phyloP scores from a whole-genome alignment of 768 basidiomycete species.

The Collybia nuda region DNA sequence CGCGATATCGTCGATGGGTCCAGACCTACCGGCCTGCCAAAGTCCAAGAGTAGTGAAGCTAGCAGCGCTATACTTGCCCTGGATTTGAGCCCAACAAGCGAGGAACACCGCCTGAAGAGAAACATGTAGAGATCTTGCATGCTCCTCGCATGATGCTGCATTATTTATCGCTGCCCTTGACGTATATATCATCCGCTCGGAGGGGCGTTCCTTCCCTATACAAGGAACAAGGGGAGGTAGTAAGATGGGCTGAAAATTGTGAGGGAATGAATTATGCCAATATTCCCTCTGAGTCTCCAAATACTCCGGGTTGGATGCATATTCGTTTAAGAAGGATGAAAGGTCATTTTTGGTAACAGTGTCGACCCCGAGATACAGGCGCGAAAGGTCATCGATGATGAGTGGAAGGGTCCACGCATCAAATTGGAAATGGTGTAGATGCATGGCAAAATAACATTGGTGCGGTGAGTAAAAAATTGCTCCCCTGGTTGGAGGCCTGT shows the following conservation, averaged over 20 bases:
- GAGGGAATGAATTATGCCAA: conserved; percentile 33
- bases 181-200: conserved; percentile 14
- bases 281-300: conserved; percentile 27
- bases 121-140: conserved; percentile 34
- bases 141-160: conserved; percentile 34
- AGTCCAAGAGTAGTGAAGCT: conserved; percentile 37
- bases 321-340: conserved; percentile 25
- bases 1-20: conserved; percentile 29
- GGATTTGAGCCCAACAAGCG: conserved; percentile 42
- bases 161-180: conserved; percentile 12
- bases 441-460: conserved; percentile 22
- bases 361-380: conserved; percentile 27
- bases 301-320: conserved; percentile 15
- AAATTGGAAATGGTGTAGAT: conserved; percentile 50
- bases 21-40: conserved; percentile 46
- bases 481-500: conserved; percentile 21
- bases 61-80: conserved; percentile 26
- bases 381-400: conserved; percentile 36
- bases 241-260: conserved; percentile 19
- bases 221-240: conserved; percentile 20
- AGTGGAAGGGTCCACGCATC: conserved; percentile 46
- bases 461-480: conserved; percentile 19
- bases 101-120: conserved; percentile 40
- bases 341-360: conserved; percentile 22
- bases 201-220: neutral